Conservation (phyloP, 2,329 filamentous ascomycete species). For the Botrytis tulipae region DNA sequence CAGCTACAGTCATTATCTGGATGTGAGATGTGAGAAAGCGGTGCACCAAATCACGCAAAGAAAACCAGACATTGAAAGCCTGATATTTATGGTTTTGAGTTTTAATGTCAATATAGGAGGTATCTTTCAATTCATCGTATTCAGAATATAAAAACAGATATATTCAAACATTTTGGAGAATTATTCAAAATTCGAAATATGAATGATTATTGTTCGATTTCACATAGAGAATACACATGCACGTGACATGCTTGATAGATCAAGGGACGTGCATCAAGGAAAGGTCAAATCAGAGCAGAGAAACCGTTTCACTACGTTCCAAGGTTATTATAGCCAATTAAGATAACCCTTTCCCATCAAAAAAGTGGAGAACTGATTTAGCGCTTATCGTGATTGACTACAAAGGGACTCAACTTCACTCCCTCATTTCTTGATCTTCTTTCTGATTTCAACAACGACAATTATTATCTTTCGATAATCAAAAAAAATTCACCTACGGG, state of each 20-base stretch:
- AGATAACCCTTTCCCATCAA: rapidly evolving
- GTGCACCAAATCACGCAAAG: not conserved
- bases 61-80: not conserved
- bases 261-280: not conserved
- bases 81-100: not conserved
- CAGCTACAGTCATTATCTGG: not conserved
- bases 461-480: slow-evolving; percentile 4
- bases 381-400: slow-evolving; percentile 1
- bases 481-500: slow-evolving; percentile 23
- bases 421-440: not conserved
- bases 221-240: not conserved
- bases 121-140: rapidly evolving
- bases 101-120: not conserved
- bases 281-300: not conserved
- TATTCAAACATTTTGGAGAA: too few relatives aligned
- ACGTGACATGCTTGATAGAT: too few relatives aligned
- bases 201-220: not conserved
- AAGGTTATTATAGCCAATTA: not conserved
- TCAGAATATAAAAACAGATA: too few relatives aligned
- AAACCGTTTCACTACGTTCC: not conserved
- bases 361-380: not conserved
- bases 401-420: slow-evolving; percentile 3
- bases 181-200: too few relatives aligned
- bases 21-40: not conserved
- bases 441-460: not conserved